Conservation (phyloP, 441 rosid species). For the Corymbia calophylla region DNA sequence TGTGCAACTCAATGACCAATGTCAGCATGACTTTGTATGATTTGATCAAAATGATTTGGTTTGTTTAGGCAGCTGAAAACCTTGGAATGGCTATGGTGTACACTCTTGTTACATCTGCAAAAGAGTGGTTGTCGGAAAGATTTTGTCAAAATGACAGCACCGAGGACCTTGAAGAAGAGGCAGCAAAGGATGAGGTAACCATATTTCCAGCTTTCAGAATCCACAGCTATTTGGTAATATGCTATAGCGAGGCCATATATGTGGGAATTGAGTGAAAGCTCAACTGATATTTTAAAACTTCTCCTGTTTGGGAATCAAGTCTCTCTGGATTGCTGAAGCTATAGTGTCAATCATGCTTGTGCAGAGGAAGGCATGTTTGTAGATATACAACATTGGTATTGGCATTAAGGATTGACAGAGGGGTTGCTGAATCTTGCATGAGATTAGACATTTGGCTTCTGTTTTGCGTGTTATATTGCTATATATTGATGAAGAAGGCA, state of each 20-base stretch:
- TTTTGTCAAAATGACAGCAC: slow-evolving; percentile 51
- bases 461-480: not conserved
- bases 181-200: slow-evolving; percentile 76
- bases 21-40: not conserved
- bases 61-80: slow-evolving; percentile 73
- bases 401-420: not conserved
- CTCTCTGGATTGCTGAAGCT: not conserved
- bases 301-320: not conserved
- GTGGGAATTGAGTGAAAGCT: not conserved
- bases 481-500: not conserved
- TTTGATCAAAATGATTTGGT: not conserved
- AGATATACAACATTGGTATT: not conserved
- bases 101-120: slow-evolving; percentile 83
- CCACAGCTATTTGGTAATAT: not conserved
- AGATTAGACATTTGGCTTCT: not conserved
- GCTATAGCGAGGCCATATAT: not conserved
- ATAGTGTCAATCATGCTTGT: not conserved
- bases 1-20: not conserved
- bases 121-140: slow-evolving; percentile 87
- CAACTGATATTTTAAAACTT: not conserved
- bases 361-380: not conserved
- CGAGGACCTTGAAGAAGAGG: slow-evolving; percentile 42
- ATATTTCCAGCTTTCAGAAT: not conserved
- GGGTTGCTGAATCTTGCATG: not conserved
- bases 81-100: slow-evolving; percentile 98